Conservation (phyloP, 345 rosid genomes). For the Raphanus sativus region DNA sequence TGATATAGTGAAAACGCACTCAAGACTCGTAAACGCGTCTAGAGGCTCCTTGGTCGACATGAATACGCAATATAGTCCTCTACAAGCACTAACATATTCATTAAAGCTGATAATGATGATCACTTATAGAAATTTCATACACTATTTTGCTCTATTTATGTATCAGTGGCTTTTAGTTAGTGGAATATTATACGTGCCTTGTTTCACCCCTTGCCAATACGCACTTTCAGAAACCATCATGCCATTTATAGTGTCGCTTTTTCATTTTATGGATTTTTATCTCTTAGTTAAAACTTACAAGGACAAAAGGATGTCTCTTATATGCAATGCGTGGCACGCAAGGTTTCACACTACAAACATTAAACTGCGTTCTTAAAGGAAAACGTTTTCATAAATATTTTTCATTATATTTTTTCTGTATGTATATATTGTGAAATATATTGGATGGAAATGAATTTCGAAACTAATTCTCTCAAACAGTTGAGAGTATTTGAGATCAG, state of each 20-base stretch:
- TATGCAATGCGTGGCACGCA: conserved; percentile 28
- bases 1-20: conserved; percentile 19
- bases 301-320: conserved; percentile 1
- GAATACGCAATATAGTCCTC: conserved; percentile 33
- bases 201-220: conserved; percentile 14
- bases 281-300: neutral
- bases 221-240: conserved; percentile 21
- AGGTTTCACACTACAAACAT: conserved; percentile 19
- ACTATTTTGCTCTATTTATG: conserved; percentile 9
- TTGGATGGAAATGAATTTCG: neutral
- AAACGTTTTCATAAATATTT: neutral
- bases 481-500: neutral
- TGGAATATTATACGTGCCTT: conserved; percentile 33
- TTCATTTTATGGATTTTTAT: neutral
- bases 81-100: conserved; percentile 20
- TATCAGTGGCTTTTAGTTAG: conserved; percentile 8
- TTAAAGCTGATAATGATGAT: conserved; percentile 26
- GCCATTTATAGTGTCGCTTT: conserved; percentile 16
- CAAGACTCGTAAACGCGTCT: conserved; percentile 28
- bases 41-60: conserved; percentile 31
- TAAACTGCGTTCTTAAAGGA: neutral
- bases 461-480: neutral
- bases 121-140: conserved; percentile 13
- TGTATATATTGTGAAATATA: neutral
- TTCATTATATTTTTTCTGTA: neutral